A percentile compares a stretch with the other conserved stretches of the same genome.
Conservation (phyloP, 1,284 basidiomycete species). For the Cryptococcus sp. region DNA sequence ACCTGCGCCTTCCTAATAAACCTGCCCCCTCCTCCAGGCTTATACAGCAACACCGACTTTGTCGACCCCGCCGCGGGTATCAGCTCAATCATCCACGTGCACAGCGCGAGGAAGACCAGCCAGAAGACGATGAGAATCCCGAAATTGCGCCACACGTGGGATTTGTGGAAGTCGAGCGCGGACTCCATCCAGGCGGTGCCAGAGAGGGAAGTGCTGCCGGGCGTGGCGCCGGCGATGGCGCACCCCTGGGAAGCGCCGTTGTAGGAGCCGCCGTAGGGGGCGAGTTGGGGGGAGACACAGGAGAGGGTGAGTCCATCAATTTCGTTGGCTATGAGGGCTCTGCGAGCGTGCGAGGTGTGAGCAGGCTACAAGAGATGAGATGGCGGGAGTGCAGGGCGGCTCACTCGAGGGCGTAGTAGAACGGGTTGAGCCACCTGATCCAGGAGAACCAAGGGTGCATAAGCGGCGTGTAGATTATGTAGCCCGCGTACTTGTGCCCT, state of each 20-base stretch:
- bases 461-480: constrained; percentile 35
- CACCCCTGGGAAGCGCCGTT: constrained; percentile 31
- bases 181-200: constrained; percentile 46
- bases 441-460: constrained; percentile 39
- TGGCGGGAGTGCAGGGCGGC: constrained; percentile 14
- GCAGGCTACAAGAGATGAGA: no score
- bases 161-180: constrained; percentile 45
- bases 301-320: constrained; percentile 47
- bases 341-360: no score
- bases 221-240: constrained; percentile 47
- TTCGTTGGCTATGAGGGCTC: constrained; percentile 44
- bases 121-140: constrained; percentile 50
- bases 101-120: constrained; percentile 21
- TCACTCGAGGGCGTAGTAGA: constrained; percentile 32
- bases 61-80: constrained; percentile 37
- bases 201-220: constrained; percentile 38
- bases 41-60: constrained; percentile 37
- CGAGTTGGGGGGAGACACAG: constrained; percentile 44
- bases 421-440: constrained; percentile 33
- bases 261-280: constrained; percentile 47
- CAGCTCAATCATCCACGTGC: constrained; percentile 19
- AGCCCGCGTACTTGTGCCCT: constrained; percentile 30
- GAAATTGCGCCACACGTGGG: constrained; percentile 53
- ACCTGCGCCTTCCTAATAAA: constrained; percentile 27
- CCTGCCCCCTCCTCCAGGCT: constrained; percentile 34